Base-by-base conservation (phyloP, 202 grass and related monocot genomes). In the Zoysia matrella region DNA sequence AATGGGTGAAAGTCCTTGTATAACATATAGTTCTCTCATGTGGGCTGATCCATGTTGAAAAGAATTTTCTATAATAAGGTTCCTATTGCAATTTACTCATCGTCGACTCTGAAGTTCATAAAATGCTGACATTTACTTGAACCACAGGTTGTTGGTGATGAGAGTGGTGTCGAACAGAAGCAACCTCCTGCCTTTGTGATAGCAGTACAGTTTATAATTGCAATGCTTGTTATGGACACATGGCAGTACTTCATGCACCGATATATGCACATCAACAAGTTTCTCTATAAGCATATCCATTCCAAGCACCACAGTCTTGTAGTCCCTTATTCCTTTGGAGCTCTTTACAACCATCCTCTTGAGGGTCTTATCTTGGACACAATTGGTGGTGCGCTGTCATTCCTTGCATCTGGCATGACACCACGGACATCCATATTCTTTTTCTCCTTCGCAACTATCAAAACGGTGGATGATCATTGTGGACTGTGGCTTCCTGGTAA, bases 201-300 rank as follows among this genome's bases (percentile, higher is more conserved):
- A 18, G 67, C 64, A 5, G 10, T 89, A 58, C 91, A 94, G 63
- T 91, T 87, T 68, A 39, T 86, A 41, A 47, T 94, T 45, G 89
- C 89, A 22, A 95, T 95, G 92, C 81, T 95, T 11, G 90, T 92
- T 15, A 87, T 95, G 80, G 92, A 95, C 78, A 95, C 92, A 75
- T 90, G 92, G 92, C 92, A 95, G 56, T 95, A 95, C 85, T 95
- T 90, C 87, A 92, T 90, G 84, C 92, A 95, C 87, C 87, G 92
- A 69, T 95, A 92, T 60, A 90, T 92, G 89, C 92, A 95, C 61
- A 58, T 90, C 66, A 95, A 92, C 92, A 95, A 90, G 60, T 95
- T 95, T 67, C 42, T 95, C 66, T 95, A 95, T 85, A 95, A 95
- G 82, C 87, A 95, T 10, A 60, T 92, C 82, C 92, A 95, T 69